A percentile compares a stretch with the other conserved stretches of the same genome.
These are phyloP conservation scores for Calonectria honghensis DNA, from an alignment of 2,329 filamentous ascomycete genomes.

Conservation along the genomic window DNA sequence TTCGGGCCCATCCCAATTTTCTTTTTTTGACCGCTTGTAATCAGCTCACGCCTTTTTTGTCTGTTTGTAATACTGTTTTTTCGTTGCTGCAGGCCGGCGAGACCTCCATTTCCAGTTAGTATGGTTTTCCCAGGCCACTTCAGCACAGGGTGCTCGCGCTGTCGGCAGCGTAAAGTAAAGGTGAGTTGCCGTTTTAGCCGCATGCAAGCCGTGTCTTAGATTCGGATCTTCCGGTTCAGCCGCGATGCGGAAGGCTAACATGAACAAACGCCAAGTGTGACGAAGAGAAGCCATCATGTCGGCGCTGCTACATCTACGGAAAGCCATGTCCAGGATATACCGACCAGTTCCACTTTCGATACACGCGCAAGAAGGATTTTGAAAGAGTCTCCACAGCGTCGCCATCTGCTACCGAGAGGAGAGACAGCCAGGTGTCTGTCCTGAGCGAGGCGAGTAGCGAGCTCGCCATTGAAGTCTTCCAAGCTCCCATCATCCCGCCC, in stretches of 20 bases:
- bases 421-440: not conserved
- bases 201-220: not conserved
- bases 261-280: conserved; percentile 53
- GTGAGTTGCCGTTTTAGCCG: conserved; percentile 41
- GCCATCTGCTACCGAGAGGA: not conserved
- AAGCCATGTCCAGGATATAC: conserved; percentile 60
- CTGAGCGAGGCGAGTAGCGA: not conserved
- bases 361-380: conserved; percentile 41
- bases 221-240: not conserved
- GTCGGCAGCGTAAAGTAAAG: conserved; percentile 58
- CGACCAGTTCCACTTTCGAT: conserved; percentile 60
- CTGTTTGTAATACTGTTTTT: not conserved
- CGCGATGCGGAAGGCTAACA: not conserved
- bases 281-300: conserved; percentile 58
- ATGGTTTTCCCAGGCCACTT: conserved; percentile 57
- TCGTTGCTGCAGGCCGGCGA: not conserved
- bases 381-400: not conserved
- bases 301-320: conserved; percentile 58
- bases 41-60: not conserved
- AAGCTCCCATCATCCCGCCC: conserved; percentile 2
- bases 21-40: not conserved
- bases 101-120: conserved; percentile 1
- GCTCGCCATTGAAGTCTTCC: not conserved
- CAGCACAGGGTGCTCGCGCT: conserved; percentile 56
- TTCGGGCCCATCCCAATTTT: conserved; percentile 15